Base-by-base conservation (phyloP, 768 basidiomycete genomes). In the Russula ochroleuca region DNA sequence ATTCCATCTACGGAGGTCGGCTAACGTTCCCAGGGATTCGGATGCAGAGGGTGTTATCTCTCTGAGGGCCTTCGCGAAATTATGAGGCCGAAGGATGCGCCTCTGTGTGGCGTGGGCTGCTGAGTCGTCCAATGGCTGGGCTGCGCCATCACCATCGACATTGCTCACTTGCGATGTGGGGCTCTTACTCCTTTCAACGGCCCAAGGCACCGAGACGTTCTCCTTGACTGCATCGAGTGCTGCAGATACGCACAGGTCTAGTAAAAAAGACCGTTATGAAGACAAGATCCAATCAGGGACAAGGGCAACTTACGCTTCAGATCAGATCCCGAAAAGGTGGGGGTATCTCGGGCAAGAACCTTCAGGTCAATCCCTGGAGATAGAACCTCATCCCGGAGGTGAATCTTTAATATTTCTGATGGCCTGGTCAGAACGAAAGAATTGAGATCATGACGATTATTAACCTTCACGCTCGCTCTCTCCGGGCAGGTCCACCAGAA, bases 191-290 rank as follows among this genome's bases (percentile, higher is more conserved):
- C 23, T 52, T 49, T 61, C 50, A 33, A 41, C 71, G 33, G 73
- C 73, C 95, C 94, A 98, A 23, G 94, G 94, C 50, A 96, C 80
- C 1, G 82, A 76, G 35, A 94, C 82, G 5, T 79, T 78, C 68
- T 96, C 93, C 73, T 97, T 98, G 57, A 97, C 87, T 5, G 94
- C 87, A 69, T 94, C 91, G 61, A 97, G 78, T 17, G 94, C 95
- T 28, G 94, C 94, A 57, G 91, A 86, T 31, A 98, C 94, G 72
- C 94, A 95, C 23, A 97, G 76, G 75, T 98, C 94, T 97, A 51
- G 25, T 11, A 49, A 45, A 37, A 28, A 28, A 57, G 38, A 48
- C 41, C 28, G 28, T 25, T 38, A 59, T 33, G 5, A 31, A 5
- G n/a, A 9, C 33, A 59, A n/a, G 13, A 33, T 48, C 35, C 48